phyloP scores from a whole-genome alignment of 2,329 filamentous ascomycete species.

The Pseudocercospora vitis region DNA sequence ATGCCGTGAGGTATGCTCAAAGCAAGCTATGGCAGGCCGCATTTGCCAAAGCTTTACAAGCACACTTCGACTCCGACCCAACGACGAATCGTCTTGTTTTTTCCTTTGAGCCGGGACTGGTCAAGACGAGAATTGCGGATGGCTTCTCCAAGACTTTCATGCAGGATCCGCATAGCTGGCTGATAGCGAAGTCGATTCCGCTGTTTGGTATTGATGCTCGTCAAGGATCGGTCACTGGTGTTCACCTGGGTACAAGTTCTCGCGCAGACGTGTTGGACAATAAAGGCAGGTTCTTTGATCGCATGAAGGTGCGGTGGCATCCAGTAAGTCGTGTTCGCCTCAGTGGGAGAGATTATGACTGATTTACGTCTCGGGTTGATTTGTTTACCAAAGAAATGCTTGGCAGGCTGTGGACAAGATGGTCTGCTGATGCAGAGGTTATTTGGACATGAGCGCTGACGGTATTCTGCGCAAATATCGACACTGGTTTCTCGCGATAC shows the following conservation, averaged over 20 bases:
- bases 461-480: neutral
- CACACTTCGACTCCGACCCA: neutral
- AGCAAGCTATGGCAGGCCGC: slow-evolving; percentile 8
- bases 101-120: slow-evolving; percentile 11
- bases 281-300: slow-evolving; percentile 9
- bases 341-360: neutral
- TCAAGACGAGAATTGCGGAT: slow-evolving; percentile 3
- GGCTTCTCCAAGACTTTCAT: neutral
- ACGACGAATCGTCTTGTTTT: neutral
- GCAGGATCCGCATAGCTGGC: neutral
- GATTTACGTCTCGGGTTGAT: neutral
- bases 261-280: slow-evolving; percentile 1
- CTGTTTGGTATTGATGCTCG: neutral
- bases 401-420: slow-evolving; percentile 3
- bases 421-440: slow-evolving; percentile 4
- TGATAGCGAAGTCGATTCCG: slow-evolving; percentile 4
- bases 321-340: neutral
- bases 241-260: slow-evolving; percentile 12
- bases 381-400: slow-evolving; percentile 7
- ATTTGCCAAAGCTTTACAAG: slow-evolving; percentile 5
- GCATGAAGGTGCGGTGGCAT: slow-evolving; percentile 7
- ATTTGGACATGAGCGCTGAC: neutral
- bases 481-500: no score
- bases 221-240: slow-evolving; percentile 11
- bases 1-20: neutral